Evolutionary conservation across 1,139 yeast genomes (phyloP).

Genomic region (Schwanniomyces etchellsii): DNA sequence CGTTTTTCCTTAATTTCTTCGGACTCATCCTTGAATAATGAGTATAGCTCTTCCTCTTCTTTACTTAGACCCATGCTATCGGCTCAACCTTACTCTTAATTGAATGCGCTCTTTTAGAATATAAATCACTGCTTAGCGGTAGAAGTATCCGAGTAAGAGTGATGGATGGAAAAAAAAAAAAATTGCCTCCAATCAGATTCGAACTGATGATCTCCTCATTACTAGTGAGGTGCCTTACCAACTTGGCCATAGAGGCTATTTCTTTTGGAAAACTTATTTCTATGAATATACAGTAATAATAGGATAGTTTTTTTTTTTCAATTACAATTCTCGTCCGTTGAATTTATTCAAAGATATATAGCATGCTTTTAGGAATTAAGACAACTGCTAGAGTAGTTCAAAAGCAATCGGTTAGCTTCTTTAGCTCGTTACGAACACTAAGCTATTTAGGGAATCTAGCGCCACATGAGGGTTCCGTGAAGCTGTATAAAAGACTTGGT

Average conservation of each 20-base stretch:
- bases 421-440: slow-evolving; percentile 9
- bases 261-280: not conserved
- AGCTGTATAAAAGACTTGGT: slow-evolving; percentile 68
- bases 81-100: slow-evolving; percentile 1
- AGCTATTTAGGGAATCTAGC: slow-evolving; percentile 32
- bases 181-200: slow-evolving; percentile 72
- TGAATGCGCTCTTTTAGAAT: no score
- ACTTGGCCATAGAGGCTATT: slow-evolving; percentile 62
- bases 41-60: slow-evolving; percentile 27
- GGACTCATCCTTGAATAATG: slow-evolving; percentile 28
- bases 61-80: slow-evolving; percentile 9
- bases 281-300: not conserved
- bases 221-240: slow-evolving; percentile 91
- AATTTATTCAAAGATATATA: no score
- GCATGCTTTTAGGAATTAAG: no score
- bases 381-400: no score
- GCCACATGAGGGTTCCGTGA: slow-evolving; percentile 38
- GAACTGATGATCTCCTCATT: slow-evolving; percentile 88
- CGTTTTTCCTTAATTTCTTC: slow-evolving; percentile 30
- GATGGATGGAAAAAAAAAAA: no score
- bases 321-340: no score
- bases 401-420: not conserved
- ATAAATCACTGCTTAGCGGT: no score
- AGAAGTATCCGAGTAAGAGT: no score
- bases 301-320: no score